A percentile compares a stretch with the other conserved stretches of the same genome.
Evolutionary conservation across 2,329 filamentous ascomycete species (phyloP).

Genomic region (Xylariales sp.): DNA sequence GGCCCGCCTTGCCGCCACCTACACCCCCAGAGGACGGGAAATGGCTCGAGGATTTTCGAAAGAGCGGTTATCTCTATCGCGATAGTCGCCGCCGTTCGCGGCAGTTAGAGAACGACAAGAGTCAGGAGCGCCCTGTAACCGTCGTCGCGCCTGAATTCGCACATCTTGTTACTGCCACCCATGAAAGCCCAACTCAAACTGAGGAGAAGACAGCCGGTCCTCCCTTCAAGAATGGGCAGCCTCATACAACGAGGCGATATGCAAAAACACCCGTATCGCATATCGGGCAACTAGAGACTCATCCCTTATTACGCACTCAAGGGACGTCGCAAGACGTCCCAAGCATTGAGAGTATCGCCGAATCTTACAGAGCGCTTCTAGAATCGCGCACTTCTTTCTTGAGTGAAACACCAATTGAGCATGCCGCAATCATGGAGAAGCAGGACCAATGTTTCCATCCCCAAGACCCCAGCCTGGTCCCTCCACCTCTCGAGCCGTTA

Average conservation of each 20-base stretch:
- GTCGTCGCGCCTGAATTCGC: constrained; percentile 49
- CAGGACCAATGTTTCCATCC: constrained; percentile 16
- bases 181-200: constrained; percentile 40
- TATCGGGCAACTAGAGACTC: constrained; percentile 62
- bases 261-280: constrained; percentile 64
- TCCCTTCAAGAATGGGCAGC: constrained; percentile 42
- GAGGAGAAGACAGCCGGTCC: constrained; percentile 36
- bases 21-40: constrained; percentile 42
- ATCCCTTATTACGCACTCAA: constrained; percentile 40
- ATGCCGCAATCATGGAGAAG: constrained; percentile 9
- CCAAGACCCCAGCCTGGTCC: constrained; percentile 25
- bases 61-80: constrained; percentile 44
- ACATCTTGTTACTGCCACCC: constrained; percentile 50
- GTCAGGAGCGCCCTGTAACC: constrained; percentile 36
- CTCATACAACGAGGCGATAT: constrained; percentile 55
- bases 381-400: constrained; percentile 54
- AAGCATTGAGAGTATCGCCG: constrained; percentile 62
- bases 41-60: constrained; percentile 49
- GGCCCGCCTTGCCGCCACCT: constrained; percentile 30
- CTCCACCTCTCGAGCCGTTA: constrained; percentile 33
- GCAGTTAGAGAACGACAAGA: constrained; percentile 23
- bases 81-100: constrained; percentile 31
- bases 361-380: constrained; percentile 62
- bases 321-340: constrained; percentile 51
- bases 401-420: constrained; percentile 46